Evolutionary conservation across 179 eudicot species (phyloP), one percentile per base, ranked within the genome.

Genomic region (Silene vulgaris): DNA sequence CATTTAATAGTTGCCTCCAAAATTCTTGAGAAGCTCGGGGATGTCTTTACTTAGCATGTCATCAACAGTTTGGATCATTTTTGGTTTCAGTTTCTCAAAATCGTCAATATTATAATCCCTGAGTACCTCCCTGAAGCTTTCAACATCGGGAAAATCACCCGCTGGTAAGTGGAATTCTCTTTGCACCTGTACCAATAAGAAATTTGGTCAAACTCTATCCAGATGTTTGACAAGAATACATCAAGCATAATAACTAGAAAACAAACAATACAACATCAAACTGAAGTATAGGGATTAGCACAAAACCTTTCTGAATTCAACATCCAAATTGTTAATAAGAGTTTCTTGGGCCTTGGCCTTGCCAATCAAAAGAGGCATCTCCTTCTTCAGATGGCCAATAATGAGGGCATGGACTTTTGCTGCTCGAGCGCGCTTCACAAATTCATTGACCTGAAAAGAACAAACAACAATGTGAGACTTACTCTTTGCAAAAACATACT

Each of bases 391-490:
- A 66, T 92, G 98, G 72, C 98, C 82, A 40, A 94, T 90, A 35
- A 94, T 92, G 71, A 89, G 87, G 40, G 98, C 97, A 76, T 94
- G 98, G 56, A 94, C 90, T 84, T 90, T 92, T 23, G 97, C 96
- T 76, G 98, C 97, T 82, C 98, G 85, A 23, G 98, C 96, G 8
- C 98, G 97, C 82, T 94, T 94, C 50, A 94, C 98, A 88, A 94
- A 92, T 82, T 94, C 97, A 74, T 94, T 94, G 71, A 94, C 89
- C 98, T 94, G 85, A 43, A n/a, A 68, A 16, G 54, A 45, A 66
- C 50, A 28, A 43, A 64, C n/a, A 52, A 72, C 65, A 69, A 3
- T 4, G 52, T 74, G 43, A 74, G 30, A 50, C 13, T 32, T 56
- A 16, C 26, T n/a, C 28, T 75, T 59, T 45, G 50, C 43, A 50